A percentile compares a stretch with the other conserved stretches of the same genome.
phyloP scores from a whole-genome alignment of 306 rosid genomes.

The Prunus fruticosa region DNA sequence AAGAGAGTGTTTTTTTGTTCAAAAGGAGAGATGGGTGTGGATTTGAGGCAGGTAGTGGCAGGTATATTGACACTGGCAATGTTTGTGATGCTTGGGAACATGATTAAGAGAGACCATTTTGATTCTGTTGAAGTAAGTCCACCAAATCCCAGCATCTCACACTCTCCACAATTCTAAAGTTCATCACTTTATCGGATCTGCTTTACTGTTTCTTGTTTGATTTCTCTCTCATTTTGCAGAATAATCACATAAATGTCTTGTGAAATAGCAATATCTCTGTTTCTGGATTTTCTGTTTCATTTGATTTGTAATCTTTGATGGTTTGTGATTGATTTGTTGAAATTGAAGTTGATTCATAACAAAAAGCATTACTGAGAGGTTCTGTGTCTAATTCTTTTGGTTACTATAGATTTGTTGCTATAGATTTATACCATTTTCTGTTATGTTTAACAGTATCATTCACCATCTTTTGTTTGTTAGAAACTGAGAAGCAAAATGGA shows the following conservation, averaged over 20 bases:
- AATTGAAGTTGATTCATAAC: not conserved
- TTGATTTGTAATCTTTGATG: constrained; percentile 11
- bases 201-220: not conserved
- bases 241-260: not conserved
- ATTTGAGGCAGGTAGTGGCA: constrained; percentile 96
- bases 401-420: not conserved
- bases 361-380: not conserved
- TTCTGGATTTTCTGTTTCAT: not conserved
- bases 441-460: not conserved
- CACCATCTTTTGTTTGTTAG: not conserved
- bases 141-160: not conserved
- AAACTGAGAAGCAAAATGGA: not conserved
- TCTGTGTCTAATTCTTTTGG: not conserved
- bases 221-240: not conserved
- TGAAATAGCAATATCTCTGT: not conserved
- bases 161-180: not conserved
- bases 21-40: constrained; percentile 60
- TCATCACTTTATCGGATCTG: not conserved
- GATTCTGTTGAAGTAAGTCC: constrained; percentile 68
- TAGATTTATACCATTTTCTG: constrained; percentile 2
- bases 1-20: not conserved
- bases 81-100: constrained; percentile 96
- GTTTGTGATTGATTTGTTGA: constrained; percentile 10
- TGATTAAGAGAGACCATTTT: constrained; percentile 98
- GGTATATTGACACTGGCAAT: constrained; percentile 80